phyloP scores from a whole-genome alignment of 768 basidiomycete genomes.

The Lactarius sp. region DNA sequence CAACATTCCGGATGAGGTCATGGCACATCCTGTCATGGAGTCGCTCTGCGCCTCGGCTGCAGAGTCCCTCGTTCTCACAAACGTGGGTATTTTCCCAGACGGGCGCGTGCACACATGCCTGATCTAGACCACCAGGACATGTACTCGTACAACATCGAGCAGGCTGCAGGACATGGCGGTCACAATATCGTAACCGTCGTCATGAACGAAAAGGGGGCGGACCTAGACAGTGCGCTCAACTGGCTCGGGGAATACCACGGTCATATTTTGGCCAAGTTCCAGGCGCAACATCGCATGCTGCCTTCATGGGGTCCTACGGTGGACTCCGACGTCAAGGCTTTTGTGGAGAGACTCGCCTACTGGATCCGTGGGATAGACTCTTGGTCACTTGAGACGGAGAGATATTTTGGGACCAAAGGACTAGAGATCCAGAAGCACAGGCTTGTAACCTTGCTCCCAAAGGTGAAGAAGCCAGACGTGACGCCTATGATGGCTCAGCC shows the following conservation, averaged over 20 bases:
- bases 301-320: constrained; percentile 62
- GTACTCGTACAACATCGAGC: constrained; percentile 37
- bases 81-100: constrained; percentile 30
- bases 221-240: constrained; percentile 59
- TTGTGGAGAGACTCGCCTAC: constrained; percentile 58
- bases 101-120: not conserved
- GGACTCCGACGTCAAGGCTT: constrained; percentile 52
- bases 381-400: constrained; percentile 65
- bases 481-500: not conserved
- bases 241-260: constrained; percentile 52
- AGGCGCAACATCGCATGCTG: constrained; percentile 35
- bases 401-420: constrained; percentile 63
- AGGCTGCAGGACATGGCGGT: constrained; percentile 55
- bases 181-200: constrained; percentile 70
- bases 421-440: constrained; percentile 45
- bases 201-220: constrained; percentile 53
- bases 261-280: constrained; percentile 52
- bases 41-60: constrained; percentile 46
- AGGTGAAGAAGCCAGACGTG: constrained; percentile 16
- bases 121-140: constrained; percentile 54
- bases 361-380: constrained; percentile 70
- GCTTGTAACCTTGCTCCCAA: constrained; percentile 58
- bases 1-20: constrained; percentile 33
- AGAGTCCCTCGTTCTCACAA: constrained; percentile 45
- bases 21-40: constrained; percentile 44